These are phyloP conservation scores for Chiua virens DNA, from an alignment of 768 basidiomycete species.

Conservation along the genomic window DNA sequence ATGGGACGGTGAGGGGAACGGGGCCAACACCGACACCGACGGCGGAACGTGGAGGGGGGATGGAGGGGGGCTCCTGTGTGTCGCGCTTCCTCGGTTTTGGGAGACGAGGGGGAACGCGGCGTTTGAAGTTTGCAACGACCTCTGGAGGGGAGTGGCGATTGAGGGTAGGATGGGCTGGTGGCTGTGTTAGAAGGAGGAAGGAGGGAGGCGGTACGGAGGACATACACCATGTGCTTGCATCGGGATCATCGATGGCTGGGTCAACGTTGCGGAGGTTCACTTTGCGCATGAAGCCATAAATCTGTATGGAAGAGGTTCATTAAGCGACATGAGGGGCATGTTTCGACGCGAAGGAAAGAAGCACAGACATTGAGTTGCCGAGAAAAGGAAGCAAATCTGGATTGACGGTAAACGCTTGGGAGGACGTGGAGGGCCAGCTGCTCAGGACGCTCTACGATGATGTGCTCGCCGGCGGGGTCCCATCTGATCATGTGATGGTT, in stretches of 20 bases:
- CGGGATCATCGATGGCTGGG: conserved; percentile 92
- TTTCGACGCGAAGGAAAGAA: conserved; percentile 29
- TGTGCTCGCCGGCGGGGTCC: conserved; percentile 91
- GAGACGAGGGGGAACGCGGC: conserved; percentile 89
- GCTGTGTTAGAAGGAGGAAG: conserved; percentile 22
- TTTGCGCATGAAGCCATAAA: conserved; percentile 99
- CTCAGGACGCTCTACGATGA: conserved; percentile 93
- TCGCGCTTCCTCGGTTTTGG: conserved; percentile 87
- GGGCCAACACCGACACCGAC: conserved; percentile 68
- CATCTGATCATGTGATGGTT: conserved; percentile 97
- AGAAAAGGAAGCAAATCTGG: conserved; percentile 95
- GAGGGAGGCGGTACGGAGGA: conserved; percentile 25
- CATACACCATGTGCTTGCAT: conserved; percentile 97
- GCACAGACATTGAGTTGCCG: conserved; percentile 90
- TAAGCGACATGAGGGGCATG: conserved; percentile 22
- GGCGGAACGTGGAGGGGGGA: conserved; percentile 76
- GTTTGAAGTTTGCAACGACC: conserved; percentile 92
- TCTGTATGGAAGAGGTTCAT: conserved; percentile 49
- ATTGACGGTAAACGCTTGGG: conserved; percentile 93
- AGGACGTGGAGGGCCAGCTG: conserved; percentile 93
- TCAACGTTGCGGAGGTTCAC: conserved; percentile 95
- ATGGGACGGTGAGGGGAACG: conserved; percentile 64
- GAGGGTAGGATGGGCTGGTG: conserved; percentile 83
- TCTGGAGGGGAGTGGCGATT: conserved; percentile 89
- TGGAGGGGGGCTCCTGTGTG: conserved; percentile 59